Conservation (phyloP, 805 yeast genomes). For the Ogataea parapolymorpha region DNA sequence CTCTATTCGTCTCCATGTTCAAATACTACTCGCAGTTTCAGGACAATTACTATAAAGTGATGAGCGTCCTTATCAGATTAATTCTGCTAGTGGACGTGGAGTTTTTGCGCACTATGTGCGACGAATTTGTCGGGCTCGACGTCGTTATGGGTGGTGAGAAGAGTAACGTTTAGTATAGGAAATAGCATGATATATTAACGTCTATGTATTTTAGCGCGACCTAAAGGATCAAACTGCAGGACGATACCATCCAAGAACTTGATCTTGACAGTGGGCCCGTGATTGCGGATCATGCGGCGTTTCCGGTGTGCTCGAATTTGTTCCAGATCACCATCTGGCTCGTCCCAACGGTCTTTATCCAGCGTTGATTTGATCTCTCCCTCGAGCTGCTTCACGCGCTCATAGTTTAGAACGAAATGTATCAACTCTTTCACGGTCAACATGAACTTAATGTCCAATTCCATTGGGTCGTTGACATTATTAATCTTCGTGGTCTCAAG, state of each 20-base stretch:
- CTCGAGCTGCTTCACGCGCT: slow-evolving; percentile 38
- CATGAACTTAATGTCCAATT: slow-evolving; percentile 47
- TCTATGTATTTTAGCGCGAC: slow-evolving; percentile 21
- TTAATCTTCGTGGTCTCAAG: slow-evolving; percentile 38
- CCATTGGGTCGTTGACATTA: slow-evolving; percentile 45
- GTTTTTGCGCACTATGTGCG: slow-evolving; percentile 20
- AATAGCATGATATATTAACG: not conserved
- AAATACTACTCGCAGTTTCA: slow-evolving; percentile 19
- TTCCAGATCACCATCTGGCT: slow-evolving; percentile 17
- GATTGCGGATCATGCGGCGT: slow-evolving; percentile 20
- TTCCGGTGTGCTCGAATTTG: slow-evolving; percentile 12
- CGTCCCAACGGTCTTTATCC: slow-evolving; percentile 30
- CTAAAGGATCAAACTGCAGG: slow-evolving; percentile 40
- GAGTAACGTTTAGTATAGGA: slow-evolving; percentile 7
- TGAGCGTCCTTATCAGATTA: slow-evolving; percentile 13
- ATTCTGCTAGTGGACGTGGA: slow-evolving; percentile 22
- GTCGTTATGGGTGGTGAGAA: slow-evolving; percentile 6
- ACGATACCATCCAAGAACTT: slow-evolving; percentile 36
- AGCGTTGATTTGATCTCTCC: slow-evolving; percentile 28
- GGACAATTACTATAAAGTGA: slow-evolving; percentile 9
- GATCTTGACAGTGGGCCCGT: slow-evolving; percentile 39
- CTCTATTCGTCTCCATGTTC: slow-evolving; percentile 18
- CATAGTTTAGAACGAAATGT: slow-evolving; percentile 36
- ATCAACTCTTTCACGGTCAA: slow-evolving; percentile 49
- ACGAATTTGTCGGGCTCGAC: slow-evolving; percentile 20